Evolutionary conservation across 352 stramenopile genomes (phyloP), one percentile per base, ranked within the genome.

Genomic region (Albugo laibachii): DNA sequence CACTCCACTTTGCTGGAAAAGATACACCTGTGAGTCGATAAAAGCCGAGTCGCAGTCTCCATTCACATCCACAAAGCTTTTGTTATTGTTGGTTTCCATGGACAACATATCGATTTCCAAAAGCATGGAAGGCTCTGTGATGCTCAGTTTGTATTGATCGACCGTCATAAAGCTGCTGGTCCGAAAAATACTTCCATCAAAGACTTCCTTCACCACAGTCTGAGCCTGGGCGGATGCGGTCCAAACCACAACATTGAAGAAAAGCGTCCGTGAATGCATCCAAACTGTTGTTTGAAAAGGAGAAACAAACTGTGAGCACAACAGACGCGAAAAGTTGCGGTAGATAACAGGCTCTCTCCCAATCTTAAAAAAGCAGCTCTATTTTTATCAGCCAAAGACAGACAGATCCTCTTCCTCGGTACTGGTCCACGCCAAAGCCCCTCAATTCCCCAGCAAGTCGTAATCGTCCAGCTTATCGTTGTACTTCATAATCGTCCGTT

Each of bases 401-500:
- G 24, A 31, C 24, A 31, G 24, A 31, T 31, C 3, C 8, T 3
- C 24, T 31, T 31, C 24, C 24, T 31, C 24, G 8, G 8, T 8
- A 31, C 24, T 8, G 3, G 24, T 31, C 8, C 24, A 8, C 24
- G 3, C 24, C 24, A 8, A 10, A 31, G 3, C 24, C 3, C 8
- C 37, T 54, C 94, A 96, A 56, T 95, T 94, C 46, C 84, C 83
- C 6, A 99, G 81, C 52, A 99, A 66, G 63, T 99, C 95, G 73
- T 97, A 99, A 75, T 99, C 96, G 80, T 99, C 96, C 42, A 99
- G 68, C 62, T 98, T 99, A 66, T 99, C 93, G 76, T 99, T 99
- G 77, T 99, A 99, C 62, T 96, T 97, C 67, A 93, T 87, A 59
- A 97, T 94, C 50, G 83, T 92, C 66, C 85, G 71, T 72, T 96